A percentile compares a stretch with the other conserved stretches of the same genome.
These are phyloP conservation scores for Glycine soja DNA, from an alignment of 306 rosid genomes.

Conservation along the genomic window DNA sequence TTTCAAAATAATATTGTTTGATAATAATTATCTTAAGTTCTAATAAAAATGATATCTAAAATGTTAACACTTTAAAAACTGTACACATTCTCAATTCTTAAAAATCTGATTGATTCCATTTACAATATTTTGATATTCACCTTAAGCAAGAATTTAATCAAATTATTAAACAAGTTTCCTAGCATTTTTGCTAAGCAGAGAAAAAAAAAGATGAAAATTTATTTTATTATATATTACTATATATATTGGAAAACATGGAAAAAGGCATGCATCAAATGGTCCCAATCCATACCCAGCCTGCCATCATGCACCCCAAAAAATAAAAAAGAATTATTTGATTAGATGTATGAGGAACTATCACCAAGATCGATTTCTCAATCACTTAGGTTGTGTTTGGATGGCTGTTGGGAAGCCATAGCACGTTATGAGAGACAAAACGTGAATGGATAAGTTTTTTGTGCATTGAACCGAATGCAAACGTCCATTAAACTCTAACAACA, in stretches of 20 bases:
- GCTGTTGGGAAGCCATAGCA: background rate
- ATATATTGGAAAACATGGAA: background rate
- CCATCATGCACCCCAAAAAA: background rate
- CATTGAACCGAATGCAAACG: background rate
- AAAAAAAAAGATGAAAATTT: too few species aligned
- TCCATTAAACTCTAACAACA: background rate
- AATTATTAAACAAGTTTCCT: background rate
- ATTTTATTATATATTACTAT: too few species aligned
- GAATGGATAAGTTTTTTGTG: background rate
- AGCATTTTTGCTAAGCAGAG: background rate
- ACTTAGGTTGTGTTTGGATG: background rate
- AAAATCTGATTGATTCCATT: background rate
- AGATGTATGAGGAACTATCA: background rate
- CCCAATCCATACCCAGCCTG: constrained; percentile 5
- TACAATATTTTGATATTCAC: background rate
- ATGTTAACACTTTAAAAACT: background rate
- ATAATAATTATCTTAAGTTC: too few species aligned
- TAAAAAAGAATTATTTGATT: background rate
- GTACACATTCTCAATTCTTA: too few species aligned
- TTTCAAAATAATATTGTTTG: background rate
- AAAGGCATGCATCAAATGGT: constrained; percentile 2
- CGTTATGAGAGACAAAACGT: background rate
- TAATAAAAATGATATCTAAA: background rate
- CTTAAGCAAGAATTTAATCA: background rate
- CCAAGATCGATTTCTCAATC: background rate